phyloP scores from a whole-genome alignment of 139 green algal species.

The Chlorella sorokiniana region DNA sequence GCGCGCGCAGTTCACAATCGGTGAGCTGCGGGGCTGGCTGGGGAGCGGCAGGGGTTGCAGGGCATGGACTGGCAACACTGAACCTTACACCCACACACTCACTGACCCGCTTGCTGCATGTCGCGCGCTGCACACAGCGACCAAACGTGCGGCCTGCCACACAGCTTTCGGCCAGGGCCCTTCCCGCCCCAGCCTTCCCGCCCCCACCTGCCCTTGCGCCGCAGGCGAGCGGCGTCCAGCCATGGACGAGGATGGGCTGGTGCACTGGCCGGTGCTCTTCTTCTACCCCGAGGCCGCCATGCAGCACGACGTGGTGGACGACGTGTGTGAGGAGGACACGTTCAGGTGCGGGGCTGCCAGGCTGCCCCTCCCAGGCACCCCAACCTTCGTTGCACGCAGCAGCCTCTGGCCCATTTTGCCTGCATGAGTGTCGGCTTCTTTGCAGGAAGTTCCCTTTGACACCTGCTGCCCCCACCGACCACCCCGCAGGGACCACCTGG shows the following conservation, averaged over 20 bases:
- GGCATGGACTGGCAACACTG: not conserved
- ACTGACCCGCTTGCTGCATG: too few relatives aligned
- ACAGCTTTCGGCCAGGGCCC: too few relatives aligned
- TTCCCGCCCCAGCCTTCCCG: too few relatives aligned
- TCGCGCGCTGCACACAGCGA: not conserved
- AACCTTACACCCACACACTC: not conserved
- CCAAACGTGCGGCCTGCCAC: not conserved
- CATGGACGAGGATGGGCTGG: constrained; percentile 55
- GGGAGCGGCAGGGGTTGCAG: not conserved
- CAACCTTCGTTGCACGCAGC: not conserved
- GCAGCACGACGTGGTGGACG: constrained; percentile 84
- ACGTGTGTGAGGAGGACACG: constrained; percentile 72
- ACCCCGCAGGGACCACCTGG: constrained; percentile 65
- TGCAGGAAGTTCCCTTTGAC: not conserved
- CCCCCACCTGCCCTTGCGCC: not conserved
- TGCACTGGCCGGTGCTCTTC: constrained; percentile 89
- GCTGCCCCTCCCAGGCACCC: not conserved
- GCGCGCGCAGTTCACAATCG: constrained; percentile 58
- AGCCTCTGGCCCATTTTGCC: not conserved
- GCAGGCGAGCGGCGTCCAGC: constrained; percentile 55
- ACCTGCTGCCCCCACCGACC: not conserved
- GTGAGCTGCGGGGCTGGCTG: constrained; percentile 30
- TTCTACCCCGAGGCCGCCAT: constrained; percentile 85
- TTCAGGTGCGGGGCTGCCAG: constrained; percentile 43
- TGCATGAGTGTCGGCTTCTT: not conserved